Evolutionary conservation across 768 basidiomycete genomes (phyloP).

Genomic region (Boletus subparvulus): DNA sequence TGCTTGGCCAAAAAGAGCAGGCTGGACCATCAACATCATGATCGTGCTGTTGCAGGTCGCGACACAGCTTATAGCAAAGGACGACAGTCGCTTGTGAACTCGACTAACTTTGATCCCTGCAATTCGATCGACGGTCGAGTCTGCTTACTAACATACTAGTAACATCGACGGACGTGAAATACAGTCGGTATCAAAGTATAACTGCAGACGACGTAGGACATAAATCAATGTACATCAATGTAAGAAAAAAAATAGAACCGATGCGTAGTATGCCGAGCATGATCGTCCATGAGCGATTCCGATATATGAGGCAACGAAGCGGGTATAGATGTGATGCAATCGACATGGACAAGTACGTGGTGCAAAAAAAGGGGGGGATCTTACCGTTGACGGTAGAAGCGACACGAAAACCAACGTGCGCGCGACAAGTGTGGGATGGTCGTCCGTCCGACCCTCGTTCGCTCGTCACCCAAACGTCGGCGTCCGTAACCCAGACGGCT

Average conservation of each 20-base stretch:
- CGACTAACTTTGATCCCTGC: no score
- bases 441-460: neutral
- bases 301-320: neutral
- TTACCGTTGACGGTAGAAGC: neutral
- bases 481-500: conserved; percentile 27
- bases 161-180: no score
- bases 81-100: no score
- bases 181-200: no score
- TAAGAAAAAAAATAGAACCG: neutral
- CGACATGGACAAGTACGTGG: neutral
- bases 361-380: no score
- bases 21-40: no score
- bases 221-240: neutral
- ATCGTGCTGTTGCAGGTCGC: no score
- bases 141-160: no score
- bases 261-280: neutral
- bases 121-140: no score
- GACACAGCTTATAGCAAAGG: no score
- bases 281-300: neutral
- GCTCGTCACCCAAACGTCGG: conserved; percentile 26
- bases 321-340: conserved; percentile 3
- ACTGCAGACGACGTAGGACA: neutral
- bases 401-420: neutral
- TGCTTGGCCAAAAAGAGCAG: no score
- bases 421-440: no score